Percentiles rank a stretch among this genome's conserved stretches.
Evolutionary conservation across 2,329 filamentous ascomycete species (phyloP).

Genomic region (Trichoderma lentiforme): DNA sequence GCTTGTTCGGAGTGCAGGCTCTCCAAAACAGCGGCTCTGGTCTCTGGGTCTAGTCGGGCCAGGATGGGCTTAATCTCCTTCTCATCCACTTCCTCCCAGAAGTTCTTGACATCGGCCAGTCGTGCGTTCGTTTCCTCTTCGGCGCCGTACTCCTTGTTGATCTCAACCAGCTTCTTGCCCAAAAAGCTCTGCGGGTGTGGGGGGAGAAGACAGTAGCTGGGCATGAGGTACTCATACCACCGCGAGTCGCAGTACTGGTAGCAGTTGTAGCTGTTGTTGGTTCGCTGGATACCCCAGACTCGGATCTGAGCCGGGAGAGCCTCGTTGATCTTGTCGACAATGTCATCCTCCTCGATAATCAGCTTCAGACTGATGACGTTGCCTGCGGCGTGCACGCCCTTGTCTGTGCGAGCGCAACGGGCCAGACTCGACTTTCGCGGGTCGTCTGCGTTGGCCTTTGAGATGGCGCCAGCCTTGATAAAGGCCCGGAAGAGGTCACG

Average conservation of each 20-base stretch:
- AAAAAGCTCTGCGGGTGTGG: constrained; percentile 86
- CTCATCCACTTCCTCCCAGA: constrained; percentile 81
- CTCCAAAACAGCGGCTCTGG: constrained; percentile 60
- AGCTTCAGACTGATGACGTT: constrained; percentile 95
- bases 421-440: constrained; percentile 94
- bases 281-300: constrained; percentile 89
- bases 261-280: constrained; percentile 87
- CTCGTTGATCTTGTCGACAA: constrained; percentile 88
- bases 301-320: constrained; percentile 83
- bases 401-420: constrained; percentile 92
- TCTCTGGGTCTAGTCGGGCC: constrained; percentile 59
- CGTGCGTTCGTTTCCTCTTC: constrained; percentile 64
- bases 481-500: constrained; percentile 92
- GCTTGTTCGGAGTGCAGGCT: constrained; percentile 50
- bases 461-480: constrained; percentile 86
- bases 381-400: constrained; percentile 92
- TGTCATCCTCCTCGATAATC: constrained; percentile 85
- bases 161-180: constrained; percentile 76
- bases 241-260: constrained; percentile 93
- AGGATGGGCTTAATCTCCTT: constrained; percentile 72
- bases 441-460: constrained; percentile 94
- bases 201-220: constrained; percentile 86
- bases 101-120: constrained; percentile 74
- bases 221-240: constrained; percentile 96
- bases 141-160: constrained; percentile 69